Conservation (phyloP, 345 rosid species). For the Populus euphratica region DNA sequence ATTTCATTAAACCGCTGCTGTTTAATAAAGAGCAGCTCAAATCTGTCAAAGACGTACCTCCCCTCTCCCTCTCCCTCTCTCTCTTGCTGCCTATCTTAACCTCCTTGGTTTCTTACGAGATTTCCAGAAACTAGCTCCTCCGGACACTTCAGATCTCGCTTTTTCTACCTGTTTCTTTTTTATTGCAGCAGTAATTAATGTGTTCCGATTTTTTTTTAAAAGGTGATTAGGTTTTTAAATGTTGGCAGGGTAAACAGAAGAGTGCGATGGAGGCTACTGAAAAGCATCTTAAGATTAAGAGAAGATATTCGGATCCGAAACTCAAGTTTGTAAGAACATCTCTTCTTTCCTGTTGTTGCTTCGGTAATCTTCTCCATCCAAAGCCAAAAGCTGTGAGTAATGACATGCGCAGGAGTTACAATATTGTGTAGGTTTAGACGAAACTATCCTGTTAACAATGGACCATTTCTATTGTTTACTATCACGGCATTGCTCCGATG, state of each 20-base stretch:
- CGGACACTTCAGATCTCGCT: constrained; percentile 12
- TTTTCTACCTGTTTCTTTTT: background rate
- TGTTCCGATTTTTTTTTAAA: background rate
- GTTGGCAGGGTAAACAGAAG: constrained; percentile 1
- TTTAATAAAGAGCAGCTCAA: background rate
- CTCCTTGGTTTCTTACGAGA: background rate
- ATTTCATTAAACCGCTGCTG: constrained; percentile 9
- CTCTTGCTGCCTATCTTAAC: background rate
- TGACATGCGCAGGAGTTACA: background rate
- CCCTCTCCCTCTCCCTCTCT: constrained; percentile 3
- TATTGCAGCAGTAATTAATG: too few species aligned
- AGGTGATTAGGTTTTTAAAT: background rate
- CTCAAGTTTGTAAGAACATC: constrained; percentile 16
- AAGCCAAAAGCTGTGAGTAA: background rate
- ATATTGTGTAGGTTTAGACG: background rate
- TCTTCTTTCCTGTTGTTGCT: background rate
- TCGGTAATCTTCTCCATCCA: too few species aligned
- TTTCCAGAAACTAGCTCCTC: background rate
- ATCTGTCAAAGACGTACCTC: constrained; percentile 7
- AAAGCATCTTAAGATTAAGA: constrained; percentile 22
- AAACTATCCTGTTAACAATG: too few species aligned
- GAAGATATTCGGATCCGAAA: constrained; percentile 23
- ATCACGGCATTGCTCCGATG: background rate
- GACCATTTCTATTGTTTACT: background rate
- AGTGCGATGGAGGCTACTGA: constrained; percentile 11